Conservation (phyloP, 139 green algal species). For the Chlamydomonas incerta region DNA sequence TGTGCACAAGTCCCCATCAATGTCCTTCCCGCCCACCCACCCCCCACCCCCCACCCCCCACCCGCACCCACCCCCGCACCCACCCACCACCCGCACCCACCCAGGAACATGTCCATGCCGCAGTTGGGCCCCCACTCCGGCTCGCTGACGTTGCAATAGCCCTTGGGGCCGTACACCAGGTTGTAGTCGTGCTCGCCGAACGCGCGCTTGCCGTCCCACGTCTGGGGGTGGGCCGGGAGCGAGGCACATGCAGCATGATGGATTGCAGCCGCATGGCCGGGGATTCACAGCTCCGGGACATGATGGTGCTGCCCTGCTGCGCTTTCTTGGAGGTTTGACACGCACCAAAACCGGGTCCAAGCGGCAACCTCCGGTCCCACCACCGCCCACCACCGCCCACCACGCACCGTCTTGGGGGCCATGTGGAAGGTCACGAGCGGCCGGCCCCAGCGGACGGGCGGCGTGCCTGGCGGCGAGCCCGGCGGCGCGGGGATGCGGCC, state of each 20-base stretch:
- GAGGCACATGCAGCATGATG: too few species aligned
- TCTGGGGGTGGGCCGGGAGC: background rate
- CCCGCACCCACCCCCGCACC: background rate
- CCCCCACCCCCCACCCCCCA: too few species aligned
- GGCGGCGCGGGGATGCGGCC: constrained; percentile 49
- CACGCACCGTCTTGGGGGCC: background rate
- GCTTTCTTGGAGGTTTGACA: too few species aligned
- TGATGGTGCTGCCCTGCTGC: too few species aligned
- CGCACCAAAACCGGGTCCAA: too few species aligned
- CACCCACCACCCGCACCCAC: constrained; percentile 4
- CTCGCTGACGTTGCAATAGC: constrained; percentile 41
- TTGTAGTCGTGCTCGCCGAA: constrained; percentile 29
- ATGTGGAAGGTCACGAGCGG: constrained; percentile 23
- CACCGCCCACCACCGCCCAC: too few species aligned
- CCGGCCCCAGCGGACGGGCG: constrained; percentile 44
- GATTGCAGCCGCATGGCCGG: too few species aligned
- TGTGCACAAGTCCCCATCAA: too few species aligned
- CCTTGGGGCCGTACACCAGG: constrained; percentile 2
- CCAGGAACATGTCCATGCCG: constrained; percentile 57
- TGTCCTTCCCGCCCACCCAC: too few species aligned
- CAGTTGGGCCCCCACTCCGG: constrained; percentile 39
- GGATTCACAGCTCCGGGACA: too few species aligned
- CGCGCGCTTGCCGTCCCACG: background rate
- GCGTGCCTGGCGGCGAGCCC: constrained; percentile 45
- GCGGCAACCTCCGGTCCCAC: too few species aligned